Conservation (phyloP, 148 eudicot genomes). For the Camellia lanceoleosa region DNA sequence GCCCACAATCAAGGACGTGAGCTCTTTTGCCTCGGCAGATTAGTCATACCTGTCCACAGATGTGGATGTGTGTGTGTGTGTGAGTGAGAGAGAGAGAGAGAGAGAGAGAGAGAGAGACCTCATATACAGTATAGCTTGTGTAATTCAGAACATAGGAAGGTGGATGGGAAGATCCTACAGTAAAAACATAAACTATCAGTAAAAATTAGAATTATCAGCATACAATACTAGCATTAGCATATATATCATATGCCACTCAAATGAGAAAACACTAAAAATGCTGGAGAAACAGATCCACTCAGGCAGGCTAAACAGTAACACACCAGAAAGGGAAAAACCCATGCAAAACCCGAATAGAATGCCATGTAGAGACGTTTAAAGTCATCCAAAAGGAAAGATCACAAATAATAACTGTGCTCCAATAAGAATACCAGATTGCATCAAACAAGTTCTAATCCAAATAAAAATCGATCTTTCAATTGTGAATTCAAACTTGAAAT, state of each 20-base stretch:
- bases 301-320: background rate
- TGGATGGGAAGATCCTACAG: slow-evolving; percentile 18
- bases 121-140: slow-evolving; percentile 16
- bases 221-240: too few relatives aligned
- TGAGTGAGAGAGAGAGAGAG: background rate
- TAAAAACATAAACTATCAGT: background rate
- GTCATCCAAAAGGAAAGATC: too few relatives aligned
- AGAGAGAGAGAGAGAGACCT: slow-evolving; percentile 22
- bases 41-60: background rate
- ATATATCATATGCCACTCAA: too few relatives aligned
- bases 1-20: background rate
- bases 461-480: background rate
- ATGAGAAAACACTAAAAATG: too few relatives aligned
- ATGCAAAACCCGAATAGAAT: background rate
- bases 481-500: background rate
- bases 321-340: background rate
- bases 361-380: background rate
- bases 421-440: background rate
- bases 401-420: too few relatives aligned
- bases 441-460: background rate
- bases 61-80: background rate
- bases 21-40: background rate
- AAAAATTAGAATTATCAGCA: too few relatives aligned
- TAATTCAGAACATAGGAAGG: slow-evolving; percentile 14
- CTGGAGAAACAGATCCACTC: too few relatives aligned